Evolutionary conservation across 352 stramenopile species (phyloP).

Genomic region (Globisporangium heterothallicum): DNA sequence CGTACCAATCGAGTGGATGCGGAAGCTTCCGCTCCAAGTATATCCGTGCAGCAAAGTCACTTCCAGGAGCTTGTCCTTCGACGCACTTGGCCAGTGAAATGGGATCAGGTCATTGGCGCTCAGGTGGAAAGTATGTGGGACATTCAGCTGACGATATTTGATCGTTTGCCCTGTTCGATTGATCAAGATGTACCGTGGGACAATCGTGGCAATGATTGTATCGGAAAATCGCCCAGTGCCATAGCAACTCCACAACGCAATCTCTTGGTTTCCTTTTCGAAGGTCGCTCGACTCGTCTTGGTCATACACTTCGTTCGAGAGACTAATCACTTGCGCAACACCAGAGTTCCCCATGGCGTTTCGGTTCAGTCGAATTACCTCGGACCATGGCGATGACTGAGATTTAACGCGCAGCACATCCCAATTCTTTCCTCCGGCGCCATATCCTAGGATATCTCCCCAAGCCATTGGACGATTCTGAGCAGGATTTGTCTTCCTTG

Average conservation of each 20-base stretch:
- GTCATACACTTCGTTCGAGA: constrained; percentile 60
- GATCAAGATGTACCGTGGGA: constrained; percentile 84
- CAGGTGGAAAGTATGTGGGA: constrained; percentile 67
- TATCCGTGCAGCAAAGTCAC: constrained; percentile 78
- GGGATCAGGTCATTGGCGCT: constrained; percentile 69
- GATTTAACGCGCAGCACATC: constrained; percentile 80
- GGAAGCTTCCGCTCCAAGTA: constrained; percentile 84
- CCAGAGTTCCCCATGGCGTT: constrained; percentile 88
- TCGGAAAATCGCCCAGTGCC: constrained; percentile 77
- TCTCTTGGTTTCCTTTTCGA: constrained; percentile 63
- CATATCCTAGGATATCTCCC: constrained; percentile 74
- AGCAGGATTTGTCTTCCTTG: constrained; percentile 69
- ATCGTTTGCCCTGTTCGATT: constrained; percentile 81
- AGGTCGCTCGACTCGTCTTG: constrained; percentile 62
- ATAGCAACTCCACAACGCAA: constrained; percentile 84
- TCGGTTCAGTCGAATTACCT: constrained; percentile 78
- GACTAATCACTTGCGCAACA: constrained; percentile 80
- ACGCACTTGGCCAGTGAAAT: constrained; percentile 82
- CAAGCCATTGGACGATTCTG: constrained; percentile 76
- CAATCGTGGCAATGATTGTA: constrained; percentile 83
- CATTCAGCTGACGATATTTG: constrained; percentile 79
- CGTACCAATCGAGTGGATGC: constrained; percentile 79
- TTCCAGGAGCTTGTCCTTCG: constrained; percentile 75
- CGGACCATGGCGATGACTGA: constrained; percentile 72
- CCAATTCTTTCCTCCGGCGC: constrained; percentile 71